phyloP scores from a whole-genome alignment of 2,329 filamentous ascomycete genomes.

The Arachnopeziza araneosa region DNA sequence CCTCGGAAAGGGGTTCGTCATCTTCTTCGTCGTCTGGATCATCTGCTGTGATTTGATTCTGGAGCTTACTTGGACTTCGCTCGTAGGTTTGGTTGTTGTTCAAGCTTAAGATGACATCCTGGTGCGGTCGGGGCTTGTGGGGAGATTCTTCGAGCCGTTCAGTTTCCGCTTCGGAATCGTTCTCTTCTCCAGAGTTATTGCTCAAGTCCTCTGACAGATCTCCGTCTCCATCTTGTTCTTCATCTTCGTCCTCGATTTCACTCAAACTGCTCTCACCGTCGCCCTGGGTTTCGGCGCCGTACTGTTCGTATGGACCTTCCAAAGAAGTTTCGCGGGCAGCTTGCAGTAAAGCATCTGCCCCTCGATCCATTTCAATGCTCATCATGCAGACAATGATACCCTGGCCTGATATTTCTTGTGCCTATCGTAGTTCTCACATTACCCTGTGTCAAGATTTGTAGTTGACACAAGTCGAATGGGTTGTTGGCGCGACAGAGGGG shows the following conservation, averaged over 20 bases:
- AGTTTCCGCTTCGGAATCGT: constrained; percentile 84
- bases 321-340: constrained; percentile 23
- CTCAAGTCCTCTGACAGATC: constrained; percentile 31
- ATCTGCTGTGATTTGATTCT: constrained; percentile 46
- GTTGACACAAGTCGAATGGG: not conserved
- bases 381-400: constrained; percentile 22
- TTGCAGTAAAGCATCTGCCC: constrained; percentile 24
- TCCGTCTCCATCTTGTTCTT: constrained; percentile 54
- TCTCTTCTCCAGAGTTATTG: constrained; percentile 47
- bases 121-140: constrained; percentile 52
- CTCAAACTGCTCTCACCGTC: constrained; percentile 85
- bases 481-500: not conserved
- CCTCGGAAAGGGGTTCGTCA: constrained; percentile 27
- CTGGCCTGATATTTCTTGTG: constrained; percentile 20
- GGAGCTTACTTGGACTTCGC: constrained; percentile 72
- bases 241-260: constrained; percentile 79
- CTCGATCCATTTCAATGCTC: constrained; percentile 26
- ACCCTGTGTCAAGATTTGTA: constrained; percentile 19
- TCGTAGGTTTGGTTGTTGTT: constrained; percentile 51
- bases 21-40: constrained; percentile 38
- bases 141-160: constrained; percentile 91
- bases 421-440: constrained; percentile 24
- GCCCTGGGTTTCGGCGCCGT: constrained; percentile 45
- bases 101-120: constrained; percentile 54
- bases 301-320: constrained; percentile 24